These are phyloP conservation scores for Fraxinus baroniana DNA, from an alignment of 305 asterid species.

Conservation along the genomic window DNA sequence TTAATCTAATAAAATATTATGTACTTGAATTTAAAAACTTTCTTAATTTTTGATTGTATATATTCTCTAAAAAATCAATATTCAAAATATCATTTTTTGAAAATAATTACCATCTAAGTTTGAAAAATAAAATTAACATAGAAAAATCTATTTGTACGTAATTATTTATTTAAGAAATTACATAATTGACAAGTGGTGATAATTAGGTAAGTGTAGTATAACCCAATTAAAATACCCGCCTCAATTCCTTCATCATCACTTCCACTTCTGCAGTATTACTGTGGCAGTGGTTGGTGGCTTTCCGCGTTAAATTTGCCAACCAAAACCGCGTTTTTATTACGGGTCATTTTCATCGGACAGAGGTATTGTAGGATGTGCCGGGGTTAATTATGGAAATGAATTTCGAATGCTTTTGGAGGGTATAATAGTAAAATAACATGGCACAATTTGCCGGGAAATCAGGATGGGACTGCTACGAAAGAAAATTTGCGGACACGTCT, in stretches of 20 bases:
- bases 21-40: too few relatives aligned
- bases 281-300: not conserved
- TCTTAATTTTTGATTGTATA: too few relatives aligned
- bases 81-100: too few relatives aligned
- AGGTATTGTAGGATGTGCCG: not conserved
- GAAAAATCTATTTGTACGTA: too few relatives aligned
- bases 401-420: not conserved
- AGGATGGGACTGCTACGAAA: not conserved
- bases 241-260: not conserved
- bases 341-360: not conserved
- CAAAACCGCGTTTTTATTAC: not conserved
- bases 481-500: not conserved
- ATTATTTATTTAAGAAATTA: too few relatives aligned
- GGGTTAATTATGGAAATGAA: not conserved
- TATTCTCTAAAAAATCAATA: too few relatives aligned
- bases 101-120: too few relatives aligned
- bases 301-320: not conserved
- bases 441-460: not conserved
- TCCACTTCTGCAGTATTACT: not conserved
- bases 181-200: too few relatives aligned
- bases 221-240: not conserved
- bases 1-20: too few relatives aligned
- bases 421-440: not conserved
- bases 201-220: too few relatives aligned
- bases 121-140: not conserved